A percentile compares a stretch with the other conserved stretches of the same genome.
Conservation (phyloP, 2,329 filamentous ascomycete genomes). For the Fusarium tricinctum region DNA sequence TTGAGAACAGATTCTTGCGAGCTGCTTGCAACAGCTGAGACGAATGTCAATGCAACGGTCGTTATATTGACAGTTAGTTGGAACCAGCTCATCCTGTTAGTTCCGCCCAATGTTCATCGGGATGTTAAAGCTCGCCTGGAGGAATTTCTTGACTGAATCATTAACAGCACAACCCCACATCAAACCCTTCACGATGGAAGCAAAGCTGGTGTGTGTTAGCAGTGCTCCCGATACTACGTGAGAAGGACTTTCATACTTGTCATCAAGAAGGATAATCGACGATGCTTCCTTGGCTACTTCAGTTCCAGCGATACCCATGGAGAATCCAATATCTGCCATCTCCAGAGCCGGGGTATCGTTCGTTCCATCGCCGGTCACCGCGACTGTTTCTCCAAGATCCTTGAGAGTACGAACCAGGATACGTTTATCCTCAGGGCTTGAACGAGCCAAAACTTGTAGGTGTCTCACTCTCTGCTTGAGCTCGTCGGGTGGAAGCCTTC, state of each 20-base stretch:
- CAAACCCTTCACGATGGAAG: constrained; percentile 71
- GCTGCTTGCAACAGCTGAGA: constrained; percentile 68
- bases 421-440: constrained; percentile 75
- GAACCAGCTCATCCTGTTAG: no score
- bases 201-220: constrained; percentile 56
- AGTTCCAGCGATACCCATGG: constrained; percentile 75
- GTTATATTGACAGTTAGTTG: constrained; percentile 71
- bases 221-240: neutral
- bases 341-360: constrained; percentile 73
- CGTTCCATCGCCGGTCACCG: constrained; percentile 73
- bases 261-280: constrained; percentile 72
- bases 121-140: constrained; percentile 60
- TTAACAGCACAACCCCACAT: constrained; percentile 75
- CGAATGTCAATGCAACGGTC: constrained; percentile 70
- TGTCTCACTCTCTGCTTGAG: constrained; percentile 69
- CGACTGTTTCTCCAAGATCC: constrained; percentile 71
- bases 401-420: constrained; percentile 73
- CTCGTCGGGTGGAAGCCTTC: constrained; percentile 67
- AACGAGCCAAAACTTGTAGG: constrained; percentile 74
- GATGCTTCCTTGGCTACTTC: constrained; percentile 74
- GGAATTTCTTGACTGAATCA: constrained; percentile 73
- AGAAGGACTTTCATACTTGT: constrained; percentile 56
- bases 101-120: neutral
- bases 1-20: constrained; percentile 68
- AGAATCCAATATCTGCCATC: constrained; percentile 73